Conservation (phyloP, 192 early-diverging fungal species). For the Coemansia sp. region DNA sequence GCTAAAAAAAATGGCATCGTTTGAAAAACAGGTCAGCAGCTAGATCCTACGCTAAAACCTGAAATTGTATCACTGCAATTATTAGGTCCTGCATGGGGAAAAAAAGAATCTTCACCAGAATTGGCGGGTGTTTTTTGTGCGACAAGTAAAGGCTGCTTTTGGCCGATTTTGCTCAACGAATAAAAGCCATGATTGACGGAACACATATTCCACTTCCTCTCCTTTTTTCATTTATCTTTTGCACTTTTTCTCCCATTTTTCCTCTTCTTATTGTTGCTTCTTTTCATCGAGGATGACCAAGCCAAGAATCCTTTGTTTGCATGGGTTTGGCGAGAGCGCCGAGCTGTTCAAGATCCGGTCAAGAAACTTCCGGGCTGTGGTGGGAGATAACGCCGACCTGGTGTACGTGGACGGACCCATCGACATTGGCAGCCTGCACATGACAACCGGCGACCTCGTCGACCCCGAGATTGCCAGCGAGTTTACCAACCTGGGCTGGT, state of each 20-base stretch:
- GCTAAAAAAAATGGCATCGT: too few relatives aligned
- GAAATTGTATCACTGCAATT: not conserved
- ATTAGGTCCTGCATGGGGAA: not conserved
- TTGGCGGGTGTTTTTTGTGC: too few relatives aligned
- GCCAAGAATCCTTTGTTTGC: conserved; percentile 50
- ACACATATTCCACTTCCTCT: not conserved
- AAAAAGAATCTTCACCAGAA: too few relatives aligned
- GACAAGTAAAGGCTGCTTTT: too few relatives aligned
- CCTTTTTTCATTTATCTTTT: not conserved
- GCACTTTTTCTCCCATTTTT: not conserved
- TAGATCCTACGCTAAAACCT: not conserved
- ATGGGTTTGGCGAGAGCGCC: conserved; percentile 47
- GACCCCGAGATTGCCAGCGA: conserved; percentile 9
- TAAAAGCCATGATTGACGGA: not conserved
- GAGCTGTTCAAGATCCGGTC: conserved; percentile 42
- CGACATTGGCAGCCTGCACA: conserved; percentile 35
- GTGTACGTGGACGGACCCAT: conserved; percentile 39
- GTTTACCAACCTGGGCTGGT: conserved; percentile 46
- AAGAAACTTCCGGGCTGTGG: conserved; percentile 25
- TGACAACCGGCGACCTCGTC: conserved; percentile 16
- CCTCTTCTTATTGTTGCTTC: not conserved
- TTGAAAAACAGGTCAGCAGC: not conserved
- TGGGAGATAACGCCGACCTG: conserved; percentile 37
- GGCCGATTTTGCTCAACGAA: too few relatives aligned
- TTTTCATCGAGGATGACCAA: too few relatives aligned